These are phyloP conservation scores for Agrocybe praecox DNA, from an alignment of 768 basidiomycete genomes.

Conservation along the genomic window DNA sequence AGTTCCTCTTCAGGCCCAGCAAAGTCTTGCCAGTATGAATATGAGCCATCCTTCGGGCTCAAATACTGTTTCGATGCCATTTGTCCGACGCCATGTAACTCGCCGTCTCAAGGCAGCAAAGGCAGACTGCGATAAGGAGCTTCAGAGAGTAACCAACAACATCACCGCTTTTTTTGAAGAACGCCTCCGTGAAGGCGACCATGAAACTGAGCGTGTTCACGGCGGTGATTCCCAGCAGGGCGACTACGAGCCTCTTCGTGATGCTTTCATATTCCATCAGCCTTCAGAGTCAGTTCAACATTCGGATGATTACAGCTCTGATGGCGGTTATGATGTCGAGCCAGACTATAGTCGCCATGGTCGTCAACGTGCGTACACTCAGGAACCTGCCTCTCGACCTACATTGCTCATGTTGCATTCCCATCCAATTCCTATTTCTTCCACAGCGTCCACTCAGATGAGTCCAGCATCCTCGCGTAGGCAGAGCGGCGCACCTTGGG, in stretches of 20 bases:
- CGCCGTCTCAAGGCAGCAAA: slow-evolving; percentile 93
- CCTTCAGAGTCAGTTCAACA: slow-evolving; percentile 53
- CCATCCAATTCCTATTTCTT: slow-evolving; percentile 55
- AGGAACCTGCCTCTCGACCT: slow-evolving; percentile 32
- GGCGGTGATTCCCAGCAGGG: slow-evolving; percentile 60
- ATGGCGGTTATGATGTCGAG: slow-evolving; percentile 85
- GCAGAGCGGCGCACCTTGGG: slow-evolving; percentile 68
- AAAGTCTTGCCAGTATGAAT: slow-evolving; percentile 34
- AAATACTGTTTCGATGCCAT: slow-evolving; percentile 89
- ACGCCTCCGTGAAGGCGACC: slow-evolving; percentile 76
- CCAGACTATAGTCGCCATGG: slow-evolving; percentile 63
- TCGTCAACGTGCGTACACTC: slow-evolving; percentile 74
- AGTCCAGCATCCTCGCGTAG: slow-evolving; percentile 73
- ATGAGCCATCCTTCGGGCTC: slow-evolving; percentile 47
- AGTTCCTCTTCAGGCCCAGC: slow-evolving; percentile 45
- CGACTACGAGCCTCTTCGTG: slow-evolving; percentile 59
- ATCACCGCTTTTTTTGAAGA: slow-evolving; percentile 97
- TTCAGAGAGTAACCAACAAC: slow-evolving; percentile 89
- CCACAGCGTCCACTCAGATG: slow-evolving; percentile 66
- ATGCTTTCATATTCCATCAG: slow-evolving; percentile 63
- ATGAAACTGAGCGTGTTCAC: slow-evolving; percentile 67
- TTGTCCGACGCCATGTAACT: slow-evolving; percentile 91
- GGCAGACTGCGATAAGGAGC: slow-evolving; percentile 95
- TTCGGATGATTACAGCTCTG: slow-evolving; percentile 74
- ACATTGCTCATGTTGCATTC: slow-evolving; percentile 49